Percentiles rank a stretch among this genome's conserved stretches.
Conservation (phyloP, 768 basidiomycete species). For the Sporobolomyces roseus region DNA sequence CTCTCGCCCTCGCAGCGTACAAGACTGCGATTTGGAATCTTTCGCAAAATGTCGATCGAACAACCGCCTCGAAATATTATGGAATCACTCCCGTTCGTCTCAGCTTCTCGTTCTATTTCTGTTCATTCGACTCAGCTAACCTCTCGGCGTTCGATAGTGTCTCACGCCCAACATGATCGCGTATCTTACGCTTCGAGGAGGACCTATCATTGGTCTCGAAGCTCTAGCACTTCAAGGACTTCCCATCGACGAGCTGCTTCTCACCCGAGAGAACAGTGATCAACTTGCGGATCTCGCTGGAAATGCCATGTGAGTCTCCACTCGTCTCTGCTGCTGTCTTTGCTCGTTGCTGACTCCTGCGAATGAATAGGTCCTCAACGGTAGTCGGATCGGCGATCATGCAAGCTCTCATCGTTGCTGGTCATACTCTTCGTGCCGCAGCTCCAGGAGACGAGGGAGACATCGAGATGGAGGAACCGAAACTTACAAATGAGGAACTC, state of each 20-base stretch:
- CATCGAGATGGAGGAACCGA: slow-evolving; percentile 58
- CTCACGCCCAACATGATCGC: slow-evolving; percentile 96
- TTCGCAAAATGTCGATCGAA: slow-evolving; percentile 92
- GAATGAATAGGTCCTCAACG: slow-evolving; percentile 61
- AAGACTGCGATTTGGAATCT: slow-evolving; percentile 77
- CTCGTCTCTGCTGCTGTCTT: neutral
- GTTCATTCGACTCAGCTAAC: neutral
- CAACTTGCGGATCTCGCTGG: slow-evolving; percentile 90
- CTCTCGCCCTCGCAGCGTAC: slow-evolving; percentile 18
- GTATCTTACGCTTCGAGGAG: slow-evolving; percentile 90
- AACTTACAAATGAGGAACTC: slow-evolving; percentile 71
- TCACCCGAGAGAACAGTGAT: slow-evolving; percentile 90
- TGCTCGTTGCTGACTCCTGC: neutral
- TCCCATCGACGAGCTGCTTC: slow-evolving; percentile 81
- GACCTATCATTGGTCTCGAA: slow-evolving; percentile 89
- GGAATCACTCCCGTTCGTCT: slow-evolving; percentile 61
- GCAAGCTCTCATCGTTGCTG: slow-evolving; percentile 68
- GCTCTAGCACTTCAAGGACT: slow-evolving; percentile 91
- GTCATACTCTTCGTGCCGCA: slow-evolving; percentile 36
- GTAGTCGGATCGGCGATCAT: slow-evolving; percentile 88
- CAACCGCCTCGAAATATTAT: slow-evolving; percentile 70
- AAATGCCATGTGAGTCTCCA: slow-evolving; percentile 68
- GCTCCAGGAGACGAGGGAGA: slow-evolving; percentile 43
- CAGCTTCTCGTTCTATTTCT: too few species aligned
- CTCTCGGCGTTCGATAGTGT: slow-evolving; percentile 52